phyloP scores from a whole-genome alignment of 2,329 filamentous ascomycete species.

The Nemania sp. region DNA sequence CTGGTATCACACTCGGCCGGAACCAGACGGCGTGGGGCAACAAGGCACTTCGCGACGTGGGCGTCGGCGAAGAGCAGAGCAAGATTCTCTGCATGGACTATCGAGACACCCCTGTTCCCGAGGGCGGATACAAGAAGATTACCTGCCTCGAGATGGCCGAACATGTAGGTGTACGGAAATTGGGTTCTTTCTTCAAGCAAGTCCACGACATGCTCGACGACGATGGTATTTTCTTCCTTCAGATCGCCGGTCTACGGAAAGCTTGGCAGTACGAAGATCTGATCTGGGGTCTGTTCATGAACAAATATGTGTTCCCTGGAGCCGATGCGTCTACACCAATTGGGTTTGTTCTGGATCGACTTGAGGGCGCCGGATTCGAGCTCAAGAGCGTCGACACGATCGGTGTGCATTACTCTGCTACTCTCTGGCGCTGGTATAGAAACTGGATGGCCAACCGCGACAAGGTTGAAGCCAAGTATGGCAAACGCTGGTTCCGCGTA shows the following conservation, averaged over 20 bases:
- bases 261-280: conserved; percentile 98
- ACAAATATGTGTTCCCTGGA: conserved; percentile 98
- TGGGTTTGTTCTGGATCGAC: conserved; percentile 79
- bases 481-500: conserved; percentile 92
- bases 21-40: conserved; percentile 99
- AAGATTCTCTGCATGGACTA: conserved; percentile 96
- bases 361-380: conserved; percentile 88
- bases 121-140: conserved; percentile 87
- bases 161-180: conserved; percentile 93
- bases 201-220: conserved; percentile 96
- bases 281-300: conserved; percentile 99
- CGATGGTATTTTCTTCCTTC: conserved; percentile 93
- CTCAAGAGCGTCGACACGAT: conserved; percentile 91
- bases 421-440: conserved; percentile 96
- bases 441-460: conserved; percentile 96
- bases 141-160: conserved; percentile 98
- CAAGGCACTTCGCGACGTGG: conserved; percentile 78
- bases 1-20: conserved; percentile 89
- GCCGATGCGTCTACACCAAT: conserved; percentile 94
- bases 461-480: conserved; percentile 94
- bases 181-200: conserved; percentile 78
- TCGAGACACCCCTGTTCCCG: conserved; percentile 82
- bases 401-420: conserved; percentile 95
- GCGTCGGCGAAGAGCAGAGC: conserved; percentile 84
- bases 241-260: conserved; percentile 92